Base-by-base conservation (phyloP, 1,284 basidiomycete genomes). In the Anthracocystis panici-leucophaei region DNA sequence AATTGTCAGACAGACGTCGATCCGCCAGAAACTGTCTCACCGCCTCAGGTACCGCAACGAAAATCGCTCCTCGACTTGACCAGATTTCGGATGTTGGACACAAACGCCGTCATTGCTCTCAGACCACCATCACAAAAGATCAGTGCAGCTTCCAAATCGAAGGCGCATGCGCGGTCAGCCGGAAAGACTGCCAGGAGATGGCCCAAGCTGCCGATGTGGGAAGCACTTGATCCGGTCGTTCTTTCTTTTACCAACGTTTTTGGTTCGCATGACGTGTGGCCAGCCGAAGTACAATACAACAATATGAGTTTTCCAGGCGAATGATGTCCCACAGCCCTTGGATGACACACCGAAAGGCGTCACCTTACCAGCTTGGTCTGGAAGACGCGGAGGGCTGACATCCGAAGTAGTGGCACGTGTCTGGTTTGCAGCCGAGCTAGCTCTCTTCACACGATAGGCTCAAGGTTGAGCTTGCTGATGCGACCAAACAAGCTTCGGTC, bases 351-450 rank as follows among this genome's bases (percentile, higher is more conserved):
- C 12, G 4, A 5, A 27, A 31, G 16, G 18, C n/a, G 18, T 18
- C 48, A 10, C n/a, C 10, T 49, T 14, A 2, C 27, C 2, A 49
- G 48, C 48, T 49, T 31, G 23, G 29, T 31, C 48, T 49, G 48
- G 29, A 49, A 49, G 29, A 21, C 3, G n/a, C 48, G 48, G 48
- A 49, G 31, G 27, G 48, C 27, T 20, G 29, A 6, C 5, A n/a
- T 49, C 48, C 48, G 48, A 49, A 49, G 48, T n/a, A 31, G 27
- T 11, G 48, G 48, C 27, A 49, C 48, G 27, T 49, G 48, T 29
- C 20, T 18, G 48, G 10, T 4, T 2, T 33, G 48, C 48, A 49
- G 48, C 48, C 48, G 48, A 49, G 29, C 35, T 16, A 16, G 35
- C 35, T 20, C n/a, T 29, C 27, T 49, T 31, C 48, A 31, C 48